Conservation (phyloP, 441 rosid genomes). For the Populus tomentosa region DNA sequence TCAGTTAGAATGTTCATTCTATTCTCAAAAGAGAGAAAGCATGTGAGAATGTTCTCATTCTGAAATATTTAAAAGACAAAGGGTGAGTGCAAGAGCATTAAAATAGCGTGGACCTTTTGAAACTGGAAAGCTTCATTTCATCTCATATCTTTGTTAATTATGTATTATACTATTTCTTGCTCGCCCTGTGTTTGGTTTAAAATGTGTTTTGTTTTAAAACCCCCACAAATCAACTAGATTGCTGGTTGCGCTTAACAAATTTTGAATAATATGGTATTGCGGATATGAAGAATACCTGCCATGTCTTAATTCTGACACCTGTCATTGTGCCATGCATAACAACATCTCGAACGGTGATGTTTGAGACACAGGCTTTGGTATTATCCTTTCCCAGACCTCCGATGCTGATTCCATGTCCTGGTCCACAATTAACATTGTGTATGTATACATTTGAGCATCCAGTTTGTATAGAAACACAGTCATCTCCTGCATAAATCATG, state of each 20-base stretch:
- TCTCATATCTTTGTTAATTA: not conserved
- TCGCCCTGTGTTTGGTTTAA: not conserved
- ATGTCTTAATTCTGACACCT: constrained; percentile 93
- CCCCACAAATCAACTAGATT: not conserved
- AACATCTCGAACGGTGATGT: constrained; percentile 83
- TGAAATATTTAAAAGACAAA: not conserved
- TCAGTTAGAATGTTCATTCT: not conserved
- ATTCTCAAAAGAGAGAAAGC: not conserved
- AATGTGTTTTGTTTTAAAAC: not conserved
- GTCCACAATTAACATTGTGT: constrained; percentile 91
- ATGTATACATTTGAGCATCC: constrained; percentile 85
- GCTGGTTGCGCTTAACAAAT: not conserved
- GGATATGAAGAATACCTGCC: constrained; percentile 64
- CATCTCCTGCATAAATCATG: constrained; percentile 59
- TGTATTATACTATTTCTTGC: not conserved
- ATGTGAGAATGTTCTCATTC: not conserved
- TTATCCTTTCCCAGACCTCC: constrained; percentile 86
- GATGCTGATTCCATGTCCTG: constrained; percentile 98
- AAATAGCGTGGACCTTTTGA: not conserved
- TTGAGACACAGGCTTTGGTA: constrained; percentile 92
- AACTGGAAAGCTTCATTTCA: not conserved
- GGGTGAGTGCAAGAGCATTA: not conserved
- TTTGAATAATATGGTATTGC: constrained; percentile 9
- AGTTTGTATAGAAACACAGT: no score
- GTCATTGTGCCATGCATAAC: constrained; percentile 82